Evolutionary conservation across 2,329 filamentous ascomycete genomes (phyloP), one percentile per base, ranked within the genome.

Genomic region (Calonectria fujianensis): DNA sequence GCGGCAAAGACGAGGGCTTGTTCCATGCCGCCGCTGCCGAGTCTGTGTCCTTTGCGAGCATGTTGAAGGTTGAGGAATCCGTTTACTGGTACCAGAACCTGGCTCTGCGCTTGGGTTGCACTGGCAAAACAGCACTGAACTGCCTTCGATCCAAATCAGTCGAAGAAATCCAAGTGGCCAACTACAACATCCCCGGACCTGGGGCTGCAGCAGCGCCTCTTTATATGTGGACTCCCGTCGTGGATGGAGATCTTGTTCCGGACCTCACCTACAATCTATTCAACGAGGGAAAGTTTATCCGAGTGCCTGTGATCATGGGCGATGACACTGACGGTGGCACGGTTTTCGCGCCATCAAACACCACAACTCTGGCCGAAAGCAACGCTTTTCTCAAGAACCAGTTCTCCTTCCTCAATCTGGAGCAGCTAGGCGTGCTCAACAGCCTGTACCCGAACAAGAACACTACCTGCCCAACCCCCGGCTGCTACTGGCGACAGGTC

Each of bases 1-100:
- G 87, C 3, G 90, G 89, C 16, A 83, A 84, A 8, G 83, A 90
- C 70, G 85, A 85, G 39, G 84, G 85, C 3, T 83, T 91, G 1
- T 91, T 91, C 80, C 87, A 89, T 66, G 89, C 86, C 1, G 89
- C 86, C 0, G 87, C 87, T 0, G 88, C 86, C 1, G 87, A 90
- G 75, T 90, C 88, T 0, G 86, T 89, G 2, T 90, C 89, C 0
- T 91, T 90, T 52, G 88, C 87, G 0, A 85, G 87, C 1, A 85
- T 88, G 9, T 81, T 89, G 14, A 89, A 87, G 0, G 82, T 87
- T 4, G 80, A 83, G 14, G 84, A 91, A 76, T 86, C 88, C 1
- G 85, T 88, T 69, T 91, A 90, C 74, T 89, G 90, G 79, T 91
- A 90, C 75, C 83, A 89, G 63, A 86, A 87, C 57, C 83, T 91